phyloP scores from a whole-genome alignment of 208 protist species.

The Crithidia sp. region DNA sequence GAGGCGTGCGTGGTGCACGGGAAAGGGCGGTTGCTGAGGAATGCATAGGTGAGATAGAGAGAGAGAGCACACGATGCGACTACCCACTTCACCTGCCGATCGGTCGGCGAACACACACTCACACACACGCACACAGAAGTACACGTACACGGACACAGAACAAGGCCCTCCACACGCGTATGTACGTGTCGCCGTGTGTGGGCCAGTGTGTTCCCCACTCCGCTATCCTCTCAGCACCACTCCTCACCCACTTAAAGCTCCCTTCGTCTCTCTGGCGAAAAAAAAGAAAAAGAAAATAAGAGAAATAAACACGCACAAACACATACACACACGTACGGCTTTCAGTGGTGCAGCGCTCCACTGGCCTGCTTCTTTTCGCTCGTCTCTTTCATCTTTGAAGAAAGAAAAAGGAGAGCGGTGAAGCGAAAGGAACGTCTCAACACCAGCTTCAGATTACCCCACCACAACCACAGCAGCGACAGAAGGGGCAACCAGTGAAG shows the following conservation, averaged over 20 bases:
- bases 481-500: too few species aligned
- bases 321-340: background rate
- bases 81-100: background rate
- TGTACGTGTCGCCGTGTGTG: too few species aligned
- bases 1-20: background rate
- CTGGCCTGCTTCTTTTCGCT: background rate
- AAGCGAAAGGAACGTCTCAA: background rate
- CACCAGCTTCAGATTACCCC: too few species aligned
- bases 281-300: too few species aligned
- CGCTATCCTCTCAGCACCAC: conserved; percentile 2
- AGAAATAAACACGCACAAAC: too few species aligned
- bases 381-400: background rate
- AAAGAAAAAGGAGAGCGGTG: background rate
- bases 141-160: too few species aligned
- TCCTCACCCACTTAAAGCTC: too few species aligned
- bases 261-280: background rate
- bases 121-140: too few species aligned
- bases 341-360: background rate
- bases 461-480: too few species aligned
- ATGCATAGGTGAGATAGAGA: conserved; percentile 8
- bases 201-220: background rate
- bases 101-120: background rate
- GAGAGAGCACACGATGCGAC: background rate
- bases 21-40: background rate
- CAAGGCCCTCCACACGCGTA: too few species aligned